phyloP scores from a whole-genome alignment of 1,284 basidiomycete genomes.

The Ganoderma multipileum region DNA sequence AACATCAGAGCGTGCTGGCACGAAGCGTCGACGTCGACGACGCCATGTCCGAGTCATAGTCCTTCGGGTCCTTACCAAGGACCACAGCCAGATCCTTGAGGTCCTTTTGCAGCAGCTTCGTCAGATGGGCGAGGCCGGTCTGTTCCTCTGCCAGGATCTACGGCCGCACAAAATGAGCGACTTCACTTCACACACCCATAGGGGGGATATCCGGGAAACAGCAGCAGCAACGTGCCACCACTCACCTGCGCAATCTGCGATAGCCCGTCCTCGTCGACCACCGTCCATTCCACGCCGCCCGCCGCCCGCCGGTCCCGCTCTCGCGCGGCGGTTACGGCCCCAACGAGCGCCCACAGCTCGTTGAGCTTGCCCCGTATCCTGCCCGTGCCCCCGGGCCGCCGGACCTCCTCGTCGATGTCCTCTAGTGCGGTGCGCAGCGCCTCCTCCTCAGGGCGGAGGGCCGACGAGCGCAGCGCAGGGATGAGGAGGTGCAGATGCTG shows the following conservation, averaged over 20 bases:
- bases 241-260: constrained; percentile 76
- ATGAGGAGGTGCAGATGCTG: constrained; percentile 84
- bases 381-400: constrained; percentile 60
- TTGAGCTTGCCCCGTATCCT: constrained; percentile 78
- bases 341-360: constrained; percentile 87
- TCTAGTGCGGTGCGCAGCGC: constrained; percentile 73
- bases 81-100: constrained; percentile 79
- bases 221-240: background rate
- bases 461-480: constrained; percentile 77
- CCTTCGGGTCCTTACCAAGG: constrained; percentile 54
- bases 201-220: background rate
- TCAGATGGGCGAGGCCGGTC: constrained; percentile 80
- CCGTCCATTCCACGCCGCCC: constrained; percentile 72
- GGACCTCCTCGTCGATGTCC: constrained; percentile 78
- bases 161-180: constrained; percentile 13
- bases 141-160: constrained; percentile 85
- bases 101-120: constrained; percentile 72
- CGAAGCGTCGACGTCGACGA: constrained; percentile 43
- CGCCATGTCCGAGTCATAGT: constrained; percentile 41
- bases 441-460: constrained; percentile 86
- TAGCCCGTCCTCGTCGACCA: constrained; percentile 85
- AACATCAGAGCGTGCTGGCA: constrained; percentile 39
- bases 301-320: constrained; percentile 56
- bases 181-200: background rate
- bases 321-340: constrained; percentile 73